Percentiles rank a stretch among this genome's conserved stretches.
phyloP scores from a whole-genome alignment of 139 green algal genomes.

The Pseudopediastrum boryanum region DNA sequence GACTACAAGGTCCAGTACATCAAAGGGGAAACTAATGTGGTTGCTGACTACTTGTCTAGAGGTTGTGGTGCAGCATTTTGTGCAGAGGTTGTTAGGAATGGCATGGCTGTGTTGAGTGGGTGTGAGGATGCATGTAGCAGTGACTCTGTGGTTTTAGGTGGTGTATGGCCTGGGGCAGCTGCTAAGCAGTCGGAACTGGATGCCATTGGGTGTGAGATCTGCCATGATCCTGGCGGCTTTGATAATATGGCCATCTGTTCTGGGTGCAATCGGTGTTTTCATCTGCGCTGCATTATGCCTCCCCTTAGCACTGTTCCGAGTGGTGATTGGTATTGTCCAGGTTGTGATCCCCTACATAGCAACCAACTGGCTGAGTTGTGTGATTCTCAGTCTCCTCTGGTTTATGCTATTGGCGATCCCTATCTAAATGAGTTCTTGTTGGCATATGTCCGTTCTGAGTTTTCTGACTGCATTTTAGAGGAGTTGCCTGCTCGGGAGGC shows the following conservation, averaged over 20 bases:
- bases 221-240: slow-evolving; percentile 9
- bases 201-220: neutral
- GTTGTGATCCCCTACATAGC: slow-evolving; percentile 23
- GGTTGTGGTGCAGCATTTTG: neutral
- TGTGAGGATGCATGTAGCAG: neutral
- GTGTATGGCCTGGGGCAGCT: slow-evolving; percentile 16
- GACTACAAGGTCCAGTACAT: slow-evolving; percentile 37
- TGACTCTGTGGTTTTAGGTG: too few species aligned
- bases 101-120: neutral
- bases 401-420: neutral
- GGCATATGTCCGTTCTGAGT: neutral
- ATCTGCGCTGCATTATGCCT: slow-evolving; percentile 19
- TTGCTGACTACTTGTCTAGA: slow-evolving; percentile 33
- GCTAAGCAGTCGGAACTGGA: slow-evolving; percentile 5
- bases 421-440: slow-evolving; percentile 4
- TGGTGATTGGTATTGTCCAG: slow-evolving; percentile 25
- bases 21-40: slow-evolving; percentile 21
- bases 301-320: slow-evolving; percentile 21
- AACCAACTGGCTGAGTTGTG: slow-evolving; percentile 25
- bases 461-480: neutral
- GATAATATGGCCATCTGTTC: slow-evolving; percentile 36
- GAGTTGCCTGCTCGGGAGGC: neutral
- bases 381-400: neutral
- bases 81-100: neutral
- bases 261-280: slow-evolving; percentile 14